A percentile compares a stretch with the other conserved stretches of the same genome.
Evolutionary conservation across 2,329 filamentous ascomycete species (phyloP).

Genomic region (Aureobasidium sp.): DNA sequence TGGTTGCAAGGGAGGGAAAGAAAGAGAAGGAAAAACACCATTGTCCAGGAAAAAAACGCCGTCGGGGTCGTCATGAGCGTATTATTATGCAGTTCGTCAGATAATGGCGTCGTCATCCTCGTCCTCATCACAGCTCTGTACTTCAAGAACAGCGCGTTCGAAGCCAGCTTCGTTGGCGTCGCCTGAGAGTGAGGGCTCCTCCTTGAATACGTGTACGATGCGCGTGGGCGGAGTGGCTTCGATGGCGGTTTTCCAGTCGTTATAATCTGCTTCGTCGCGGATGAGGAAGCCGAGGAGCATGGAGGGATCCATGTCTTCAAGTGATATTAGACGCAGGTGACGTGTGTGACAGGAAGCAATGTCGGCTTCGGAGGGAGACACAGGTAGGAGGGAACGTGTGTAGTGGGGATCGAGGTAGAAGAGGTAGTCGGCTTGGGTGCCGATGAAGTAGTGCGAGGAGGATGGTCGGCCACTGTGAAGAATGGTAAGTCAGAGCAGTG

Average conservation of each 20-base stretch:
- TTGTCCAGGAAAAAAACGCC: not conserved
- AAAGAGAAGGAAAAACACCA: not conserved
- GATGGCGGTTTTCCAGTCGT: slow-evolving; percentile 59
- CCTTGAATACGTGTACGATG: slow-evolving; percentile 75
- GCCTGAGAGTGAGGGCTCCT: slow-evolving; percentile 46
- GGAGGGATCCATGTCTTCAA: slow-evolving; percentile 93
- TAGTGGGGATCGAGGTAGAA: slow-evolving; percentile 95
- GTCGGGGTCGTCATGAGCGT: not conserved
- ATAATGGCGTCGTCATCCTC: slow-evolving; percentile 27
- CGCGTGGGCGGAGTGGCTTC: slow-evolving; percentile 32
- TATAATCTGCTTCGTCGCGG: slow-evolving; percentile 71
- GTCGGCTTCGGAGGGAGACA: slow-evolving; percentile 55
- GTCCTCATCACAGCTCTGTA: slow-evolving; percentile 74
- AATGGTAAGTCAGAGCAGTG: not conserved
- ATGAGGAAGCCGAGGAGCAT: slow-evolving; percentile 96
- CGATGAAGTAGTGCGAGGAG: slow-evolving; percentile 73
- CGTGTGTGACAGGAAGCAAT: slow-evolving; percentile 79
- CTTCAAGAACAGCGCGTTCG: slow-evolving; percentile 68
- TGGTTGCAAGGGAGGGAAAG: not conserved
- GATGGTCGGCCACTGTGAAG: slow-evolving; percentile 66
- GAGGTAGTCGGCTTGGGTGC: slow-evolving; percentile 64
- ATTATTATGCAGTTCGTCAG: not conserved
- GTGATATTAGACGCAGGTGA: slow-evolving; percentile 69
- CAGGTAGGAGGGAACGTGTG: slow-evolving; percentile 64
- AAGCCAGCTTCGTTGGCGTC: slow-evolving; percentile 13